These are phyloP conservation scores for Wickerhamiella slavikovae DNA, from an alignment of 805 yeast species.

Conservation along the genomic window DNA sequence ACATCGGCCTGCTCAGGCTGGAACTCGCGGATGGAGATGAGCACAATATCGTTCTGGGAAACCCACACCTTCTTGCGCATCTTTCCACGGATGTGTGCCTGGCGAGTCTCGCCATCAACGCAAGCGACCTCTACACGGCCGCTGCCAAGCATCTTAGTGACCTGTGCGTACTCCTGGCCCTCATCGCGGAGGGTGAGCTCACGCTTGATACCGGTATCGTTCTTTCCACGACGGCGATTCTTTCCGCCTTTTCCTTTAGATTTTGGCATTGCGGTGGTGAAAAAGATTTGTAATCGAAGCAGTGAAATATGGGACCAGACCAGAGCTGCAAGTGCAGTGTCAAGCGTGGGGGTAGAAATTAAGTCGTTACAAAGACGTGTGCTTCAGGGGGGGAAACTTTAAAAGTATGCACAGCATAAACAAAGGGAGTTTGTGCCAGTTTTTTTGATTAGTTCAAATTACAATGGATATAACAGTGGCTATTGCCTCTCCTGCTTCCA, in stretches of 20 bases:
- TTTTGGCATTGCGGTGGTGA: too few relatives aligned
- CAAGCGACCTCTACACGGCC: constrained; percentile 92
- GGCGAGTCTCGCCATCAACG: constrained; percentile 82
- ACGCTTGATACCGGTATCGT: constrained; percentile 82
- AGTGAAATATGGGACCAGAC: too few relatives aligned
- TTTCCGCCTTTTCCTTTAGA: constrained; percentile 51
- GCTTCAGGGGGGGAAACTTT: too few relatives aligned
- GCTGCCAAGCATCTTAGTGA: constrained; percentile 93
- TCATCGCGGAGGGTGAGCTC: constrained; percentile 83
- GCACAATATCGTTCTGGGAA: constrained; percentile 93
- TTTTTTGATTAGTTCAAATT: too few relatives aligned
- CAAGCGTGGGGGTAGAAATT: too few relatives aligned
- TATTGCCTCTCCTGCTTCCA: too few relatives aligned
- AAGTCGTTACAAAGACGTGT: too few relatives aligned
- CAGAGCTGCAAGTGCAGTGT: too few relatives aligned
- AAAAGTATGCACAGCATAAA: too few relatives aligned
- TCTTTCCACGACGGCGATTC: constrained; percentile 96
- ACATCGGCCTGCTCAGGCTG: constrained; percentile 98
- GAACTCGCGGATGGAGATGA: constrained; percentile 92
- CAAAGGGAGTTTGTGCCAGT: too few relatives aligned
- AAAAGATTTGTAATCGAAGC: too few relatives aligned
- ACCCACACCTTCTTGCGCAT: constrained; percentile 99
- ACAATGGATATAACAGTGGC: too few relatives aligned
- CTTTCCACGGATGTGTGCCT: constrained; percentile 97
- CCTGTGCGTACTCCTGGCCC: constrained; percentile 97